Evolutionary conservation across 495 filamentous ascomycete genomes (phyloP).

Genomic region (Sordaria brevicollis): DNA sequence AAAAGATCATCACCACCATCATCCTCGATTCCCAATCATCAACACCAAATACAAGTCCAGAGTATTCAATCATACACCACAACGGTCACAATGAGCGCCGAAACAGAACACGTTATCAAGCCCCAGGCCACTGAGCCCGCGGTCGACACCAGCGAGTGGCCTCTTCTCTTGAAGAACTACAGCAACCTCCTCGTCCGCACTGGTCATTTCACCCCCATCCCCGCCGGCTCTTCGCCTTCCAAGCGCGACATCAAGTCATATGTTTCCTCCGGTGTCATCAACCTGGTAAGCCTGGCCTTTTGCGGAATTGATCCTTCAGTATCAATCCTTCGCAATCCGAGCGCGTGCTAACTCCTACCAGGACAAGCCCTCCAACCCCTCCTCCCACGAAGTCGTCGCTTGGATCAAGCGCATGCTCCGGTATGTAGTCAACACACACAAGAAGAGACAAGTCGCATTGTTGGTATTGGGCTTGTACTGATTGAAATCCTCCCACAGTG

Average conservation of each 20-base stretch:
- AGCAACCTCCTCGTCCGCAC: slow-evolving; percentile 76
- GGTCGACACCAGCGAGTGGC: slow-evolving; percentile 73
- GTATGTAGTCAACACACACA: slow-evolving; percentile 32
- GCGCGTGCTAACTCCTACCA: slow-evolving; percentile 26
- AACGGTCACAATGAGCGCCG: slow-evolving; percentile 14
- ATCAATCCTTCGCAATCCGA: neutral
- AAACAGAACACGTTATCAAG: slow-evolving; percentile 76
- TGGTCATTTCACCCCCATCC: slow-evolving; percentile 89
- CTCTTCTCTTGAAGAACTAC: slow-evolving; percentile 87
- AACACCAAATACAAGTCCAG: neutral
- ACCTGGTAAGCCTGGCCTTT: slow-evolving; percentile 27
- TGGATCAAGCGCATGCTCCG: slow-evolving; percentile 96
- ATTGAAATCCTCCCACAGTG: slow-evolving; percentile 36
- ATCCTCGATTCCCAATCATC: neutral
- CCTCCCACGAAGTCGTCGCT: slow-evolving; percentile 94
- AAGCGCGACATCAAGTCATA: slow-evolving; percentile 93
- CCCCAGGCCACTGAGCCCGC: slow-evolving; percentile 62
- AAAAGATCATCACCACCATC: neutral
- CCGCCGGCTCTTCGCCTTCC: slow-evolving; percentile 72
- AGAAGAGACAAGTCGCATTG: neutral
- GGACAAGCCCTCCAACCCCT: slow-evolving; percentile 97
- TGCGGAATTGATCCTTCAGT: neutral
- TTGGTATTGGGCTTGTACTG: slow-evolving; percentile 7
- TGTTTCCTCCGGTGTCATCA: slow-evolving; percentile 92
- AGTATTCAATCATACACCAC: neutral